Conservation (phyloP, 1,284 basidiomycete genomes). For the Puccinia horiana region DNA sequence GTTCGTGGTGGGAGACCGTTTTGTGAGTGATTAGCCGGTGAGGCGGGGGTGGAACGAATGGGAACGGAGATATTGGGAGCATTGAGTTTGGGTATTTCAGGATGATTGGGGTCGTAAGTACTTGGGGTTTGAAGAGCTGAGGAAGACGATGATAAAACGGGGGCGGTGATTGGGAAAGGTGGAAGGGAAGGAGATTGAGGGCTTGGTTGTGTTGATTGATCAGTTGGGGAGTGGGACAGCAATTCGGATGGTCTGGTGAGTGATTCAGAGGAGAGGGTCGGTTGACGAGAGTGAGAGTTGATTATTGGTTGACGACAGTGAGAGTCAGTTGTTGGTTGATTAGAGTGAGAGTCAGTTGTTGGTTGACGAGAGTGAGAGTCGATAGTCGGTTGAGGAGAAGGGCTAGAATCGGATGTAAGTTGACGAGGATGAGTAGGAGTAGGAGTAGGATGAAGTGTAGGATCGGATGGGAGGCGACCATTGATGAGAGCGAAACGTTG, state of each 20-base stretch:
- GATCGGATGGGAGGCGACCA: background rate
- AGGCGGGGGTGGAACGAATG: conserved; percentile 20
- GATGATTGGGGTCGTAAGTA: conserved; percentile 28
- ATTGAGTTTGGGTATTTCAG: conserved; percentile 36
- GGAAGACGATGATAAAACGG: background rate
- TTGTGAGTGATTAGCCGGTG: background rate
- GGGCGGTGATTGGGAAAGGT: background rate
- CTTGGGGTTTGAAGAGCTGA: background rate
- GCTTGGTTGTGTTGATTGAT: background rate
- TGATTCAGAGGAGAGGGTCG: background rate
- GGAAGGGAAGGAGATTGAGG: background rate
- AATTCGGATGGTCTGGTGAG: background rate
- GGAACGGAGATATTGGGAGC: conserved; percentile 42
- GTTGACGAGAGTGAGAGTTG: background rate
- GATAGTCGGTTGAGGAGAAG: background rate
- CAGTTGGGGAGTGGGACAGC: background rate
- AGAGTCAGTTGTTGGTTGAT: background rate
- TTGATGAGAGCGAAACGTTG: conserved; percentile 21
- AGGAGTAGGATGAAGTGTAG: background rate
- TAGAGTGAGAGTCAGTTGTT: background rate
- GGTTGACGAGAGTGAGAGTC: conserved; percentile 11
- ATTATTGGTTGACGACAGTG: background rate
- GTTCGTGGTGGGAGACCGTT: conserved; percentile 21
- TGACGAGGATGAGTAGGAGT: background rate
- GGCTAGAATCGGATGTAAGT: background rate